Base-by-base conservation (phyloP, 2,329 filamentous ascomycete species). In the Ceratocystis destructans region DNA sequence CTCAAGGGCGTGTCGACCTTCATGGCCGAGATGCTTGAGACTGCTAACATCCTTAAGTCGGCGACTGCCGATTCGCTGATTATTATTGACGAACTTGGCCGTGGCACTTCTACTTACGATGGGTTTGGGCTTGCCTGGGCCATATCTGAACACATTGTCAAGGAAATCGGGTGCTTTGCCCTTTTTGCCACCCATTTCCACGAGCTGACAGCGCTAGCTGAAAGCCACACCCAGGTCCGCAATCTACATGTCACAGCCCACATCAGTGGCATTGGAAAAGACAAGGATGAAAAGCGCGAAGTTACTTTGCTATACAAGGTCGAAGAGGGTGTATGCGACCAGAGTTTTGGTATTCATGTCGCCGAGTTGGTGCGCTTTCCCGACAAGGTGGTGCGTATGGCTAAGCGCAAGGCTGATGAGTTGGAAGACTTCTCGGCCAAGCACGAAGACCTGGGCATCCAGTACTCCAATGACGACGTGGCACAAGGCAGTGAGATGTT, bases 21-120 rank as follows among this genome's bases (percentile, higher is more conserved):
- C 76, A 99, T 99, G 95, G 94, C 94, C 1, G 94, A 99, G 78
- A 99, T 99, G 94, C 83, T 99, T 25, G 94, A 99, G 75, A 99
- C 94, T 1, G 91, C 94, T 70, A 97, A 97, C 74, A 99, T 99
- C 70, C 86, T 99, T 73, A 97, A 97, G 77, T 95, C 90, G 0
- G 94, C 94, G 1, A 99, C 94, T 0, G 85, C 88, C 41, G 94
- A 99, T 74, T 96, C 90, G 3, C 83, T 99, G 64, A 97, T 99
- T 77, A 97, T 99, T 75, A 96, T 99, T 71, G 95, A 99, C 75
- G 94, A 99, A 75, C 84, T 99, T 1, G 94, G 94, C 62, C 90
- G 94, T 68, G 94, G 94, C 67, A 99, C 94, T 0, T 96, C 91
- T 69, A 99, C 95, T 0, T 99, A 99, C 74, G 95, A 99, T 74